Evolutionary conservation across 1,139 yeast species (phyloP), one percentile per base, ranked within the genome.

Genomic region (Hyphopichia wangnamkhiaoensis): DNA sequence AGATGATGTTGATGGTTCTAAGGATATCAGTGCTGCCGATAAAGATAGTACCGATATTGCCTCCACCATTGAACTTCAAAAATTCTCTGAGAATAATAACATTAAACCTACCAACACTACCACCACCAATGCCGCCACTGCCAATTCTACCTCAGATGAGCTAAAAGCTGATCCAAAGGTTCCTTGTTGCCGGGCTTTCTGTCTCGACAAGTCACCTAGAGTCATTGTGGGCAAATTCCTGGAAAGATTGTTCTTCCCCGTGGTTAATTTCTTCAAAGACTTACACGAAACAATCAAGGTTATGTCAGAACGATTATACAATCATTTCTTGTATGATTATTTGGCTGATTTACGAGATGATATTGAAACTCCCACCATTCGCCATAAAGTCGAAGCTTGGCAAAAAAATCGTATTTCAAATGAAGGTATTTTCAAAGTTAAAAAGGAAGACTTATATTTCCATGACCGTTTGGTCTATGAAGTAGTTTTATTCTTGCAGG

Each of bases 401-500:
- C 36, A 34, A 19, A 34, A 34, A 26, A 24, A 30, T 19, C 5
- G 10, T 9, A 30, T 14, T 17, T 23, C 17, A 17, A 23, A 14
- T 23, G 21, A 26, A 3, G 23, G 19, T 8, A 14, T 25, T n/a
- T 32, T 32, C 28, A 32, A 21, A 28, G 27, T 32, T n/a, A 26
- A 27, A 14, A 16, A 14, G 12, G 23, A 29, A 14, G 32, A 35
- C 17, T 28, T 35, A 17, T 20, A 29, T 16, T 19, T 35, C 18
- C 27, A 21, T 15, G 37, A 35, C 30, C 13, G 27, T 7, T 13
- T 28, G 10, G 19, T 15, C n/a, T 35, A 35, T 21, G 30, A 35
- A 23, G 8, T 20, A 12, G 21, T 35, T 8, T 7, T 29, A 15
- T 35, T 35, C 30, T 45, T 57, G 45, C 56, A 53, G 15, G 27